Evolutionary conservation across 108 stramenopile species (phyloP).

Genomic region (Cylindrotheca fusiformis): DNA sequence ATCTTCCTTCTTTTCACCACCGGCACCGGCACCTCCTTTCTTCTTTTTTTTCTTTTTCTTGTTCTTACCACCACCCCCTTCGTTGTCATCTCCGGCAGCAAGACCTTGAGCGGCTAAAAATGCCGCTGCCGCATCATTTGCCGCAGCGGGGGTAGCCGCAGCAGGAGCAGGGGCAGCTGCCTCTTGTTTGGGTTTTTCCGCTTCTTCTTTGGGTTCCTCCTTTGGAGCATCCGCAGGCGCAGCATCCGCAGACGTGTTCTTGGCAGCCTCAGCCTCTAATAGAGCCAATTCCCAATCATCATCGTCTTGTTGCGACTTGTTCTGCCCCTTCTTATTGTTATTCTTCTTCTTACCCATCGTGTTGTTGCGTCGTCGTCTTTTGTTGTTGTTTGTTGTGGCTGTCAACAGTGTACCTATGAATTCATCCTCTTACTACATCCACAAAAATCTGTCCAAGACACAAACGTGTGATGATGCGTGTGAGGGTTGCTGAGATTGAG

Average conservation of each 20-base stretch:
- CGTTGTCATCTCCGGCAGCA: conserved; percentile 41
- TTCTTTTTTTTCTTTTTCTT: conserved; percentile 90
- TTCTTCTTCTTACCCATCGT: conserved; percentile 46
- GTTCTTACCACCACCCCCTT: conserved; percentile 38
- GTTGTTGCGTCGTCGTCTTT: too few species aligned
- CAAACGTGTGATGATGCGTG: too few species aligned
- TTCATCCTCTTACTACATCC: too few species aligned
- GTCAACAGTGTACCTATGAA: too few species aligned
- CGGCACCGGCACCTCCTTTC: conserved; percentile 28
- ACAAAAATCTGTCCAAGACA: too few species aligned
- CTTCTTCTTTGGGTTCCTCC: conserved; percentile 21
- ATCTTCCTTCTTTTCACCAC: conserved; percentile 38
- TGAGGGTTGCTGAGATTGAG: too few species aligned
- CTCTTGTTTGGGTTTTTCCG: conserved; percentile 10
- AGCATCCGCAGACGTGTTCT: conserved; percentile 25
- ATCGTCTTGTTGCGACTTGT: conserved; percentile 32
- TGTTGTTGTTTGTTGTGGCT: conserved; percentile 6
- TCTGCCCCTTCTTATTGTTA: conserved; percentile 19
- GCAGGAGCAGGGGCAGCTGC: conserved; percentile 15
- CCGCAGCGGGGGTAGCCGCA: conserved; percentile 16
- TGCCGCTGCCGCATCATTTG: conserved; percentile 76
- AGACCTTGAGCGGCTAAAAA: conserved; percentile 79
- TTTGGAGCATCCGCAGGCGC: conserved; percentile 1
- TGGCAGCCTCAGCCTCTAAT: conserved; percentile 40
- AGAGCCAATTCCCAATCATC: conserved; percentile 68